Conservation (phyloP, 1,284 basidiomycete species). For the Ganoderma resinaceum region DNA sequence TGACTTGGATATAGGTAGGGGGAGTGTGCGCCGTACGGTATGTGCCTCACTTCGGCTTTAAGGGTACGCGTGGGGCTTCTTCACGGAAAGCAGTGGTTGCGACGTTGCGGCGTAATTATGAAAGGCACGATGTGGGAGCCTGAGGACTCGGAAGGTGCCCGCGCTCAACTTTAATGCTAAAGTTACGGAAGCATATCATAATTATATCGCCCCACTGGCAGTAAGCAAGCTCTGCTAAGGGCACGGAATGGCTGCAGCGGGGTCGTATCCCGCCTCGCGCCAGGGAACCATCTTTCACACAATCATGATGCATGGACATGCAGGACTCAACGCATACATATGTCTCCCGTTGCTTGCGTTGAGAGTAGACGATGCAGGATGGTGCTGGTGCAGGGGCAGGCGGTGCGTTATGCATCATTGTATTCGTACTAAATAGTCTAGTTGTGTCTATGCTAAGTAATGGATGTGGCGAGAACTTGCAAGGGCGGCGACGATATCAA, state of each 20-base stretch:
- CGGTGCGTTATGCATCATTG: neutral
- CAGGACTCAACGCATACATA: neutral
- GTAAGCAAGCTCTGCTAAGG: neutral
- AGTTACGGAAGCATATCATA: neutral
- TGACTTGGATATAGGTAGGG: neutral
- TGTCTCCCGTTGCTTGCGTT: neutral
- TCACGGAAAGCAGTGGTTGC: neutral
- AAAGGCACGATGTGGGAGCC: neutral
- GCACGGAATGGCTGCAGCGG: neutral
- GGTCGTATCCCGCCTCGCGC: neutral
- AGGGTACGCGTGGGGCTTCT: neutral
- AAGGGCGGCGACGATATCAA: neutral
- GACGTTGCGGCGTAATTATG: neutral
- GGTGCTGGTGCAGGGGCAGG: neutral
- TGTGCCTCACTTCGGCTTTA: neutral
- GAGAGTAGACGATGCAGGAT: neutral
- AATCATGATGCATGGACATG: neutral
- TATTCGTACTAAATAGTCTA: neutral
- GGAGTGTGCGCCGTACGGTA: neutral
- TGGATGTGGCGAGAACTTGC: neutral
- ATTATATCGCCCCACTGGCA: neutral
- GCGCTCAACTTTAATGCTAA: neutral
- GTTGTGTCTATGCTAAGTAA: neutral
- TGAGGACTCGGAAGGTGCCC: neutral
- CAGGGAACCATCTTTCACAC: neutral